These are phyloP conservation scores for Buxus sempervirens DNA, from an alignment of 164 flowering plant species.

Conservation along the genomic window DNA sequence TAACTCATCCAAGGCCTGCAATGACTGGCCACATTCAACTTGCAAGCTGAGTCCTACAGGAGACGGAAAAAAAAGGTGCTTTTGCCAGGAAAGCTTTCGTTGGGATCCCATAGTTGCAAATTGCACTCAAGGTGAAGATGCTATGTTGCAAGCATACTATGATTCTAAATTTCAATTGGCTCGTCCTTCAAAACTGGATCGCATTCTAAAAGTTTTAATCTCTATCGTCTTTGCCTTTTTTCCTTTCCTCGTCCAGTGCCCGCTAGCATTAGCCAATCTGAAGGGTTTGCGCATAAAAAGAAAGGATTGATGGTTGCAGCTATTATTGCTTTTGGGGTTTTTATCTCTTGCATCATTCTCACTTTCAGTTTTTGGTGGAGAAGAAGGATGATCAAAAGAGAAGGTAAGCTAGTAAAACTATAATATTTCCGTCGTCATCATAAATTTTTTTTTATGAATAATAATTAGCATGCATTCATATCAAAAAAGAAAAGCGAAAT, in stretches of 20 bases:
- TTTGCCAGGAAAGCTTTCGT: slow-evolving; percentile 21
- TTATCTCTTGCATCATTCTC: background rate
- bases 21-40: slow-evolving; percentile 31
- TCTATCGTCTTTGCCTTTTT: too few relatives aligned
- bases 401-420: slow-evolving; percentile 5
- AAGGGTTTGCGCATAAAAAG: background rate
- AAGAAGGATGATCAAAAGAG: slow-evolving; percentile 4
- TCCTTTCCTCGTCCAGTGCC: background rate
- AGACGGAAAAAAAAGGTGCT: slow-evolving; percentile 27
- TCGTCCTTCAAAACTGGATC: background rate
- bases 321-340: background rate
- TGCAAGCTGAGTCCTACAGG: slow-evolving; percentile 15
- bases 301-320: background rate
- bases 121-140: slow-evolving; percentile 27
- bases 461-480: too few relatives aligned
- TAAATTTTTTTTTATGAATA: too few relatives aligned
- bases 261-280: background rate
- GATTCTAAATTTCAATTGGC: background rate
- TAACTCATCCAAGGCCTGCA: slow-evolving; percentile 28
- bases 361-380: background rate
- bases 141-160: background rate
- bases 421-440: background rate
- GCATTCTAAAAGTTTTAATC: too few relatives aligned
- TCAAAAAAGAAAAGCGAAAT: too few relatives aligned
- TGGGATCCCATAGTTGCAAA: slow-evolving; percentile 24